Base-by-base conservation (phyloP, 805 yeast genomes). In the Ogataea chonburiensis region DNA sequence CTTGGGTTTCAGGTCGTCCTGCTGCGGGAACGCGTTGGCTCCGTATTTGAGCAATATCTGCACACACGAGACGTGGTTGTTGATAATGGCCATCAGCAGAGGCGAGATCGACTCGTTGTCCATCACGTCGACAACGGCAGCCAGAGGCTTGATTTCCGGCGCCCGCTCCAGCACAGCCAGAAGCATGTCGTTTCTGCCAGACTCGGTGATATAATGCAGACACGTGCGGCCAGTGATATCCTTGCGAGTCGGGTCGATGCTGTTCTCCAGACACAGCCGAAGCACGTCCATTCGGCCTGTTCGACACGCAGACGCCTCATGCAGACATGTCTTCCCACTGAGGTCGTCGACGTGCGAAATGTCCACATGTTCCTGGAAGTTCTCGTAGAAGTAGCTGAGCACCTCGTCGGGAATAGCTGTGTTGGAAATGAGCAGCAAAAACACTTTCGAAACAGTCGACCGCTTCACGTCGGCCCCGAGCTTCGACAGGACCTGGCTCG, bases 81-180 rank as follows among this genome's bases (percentile, higher is more conserved):
- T 75, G 33, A 80, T 77, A 19, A 93, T 84, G 2, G 97, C 82
- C 49, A 87, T 68, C 26, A 89, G 64, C 38, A 93, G 63, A 0
- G 98, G 94, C 0, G 96, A 79, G 74, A 81, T 79, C 2, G 89
- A 81, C 45, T 79, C 84, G 48, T 79, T 79, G 53, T 85, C 93
- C 39, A 79, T 59, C 17, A 67, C 65, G 52, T 76, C 79, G 4
- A 75, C 50, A n/a, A 28, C 28, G 9, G n/a, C 30, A 8, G 64
- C 61, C 11, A 55, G 45, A 2, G 64, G 48, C 5, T 52, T 46
- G 17, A 32, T 28, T 30, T 55, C 44, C 17, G 61, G 33, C 5
- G 64, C 47, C 5, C 55, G 38, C n/a, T 66, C 52, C 21, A 73
- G 48, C 3, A 72, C 50, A 4, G 49, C 42, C 16, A 49, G 46